Conservation (phyloP, 345 rosid species). For the Aurinia saxatilis region DNA sequence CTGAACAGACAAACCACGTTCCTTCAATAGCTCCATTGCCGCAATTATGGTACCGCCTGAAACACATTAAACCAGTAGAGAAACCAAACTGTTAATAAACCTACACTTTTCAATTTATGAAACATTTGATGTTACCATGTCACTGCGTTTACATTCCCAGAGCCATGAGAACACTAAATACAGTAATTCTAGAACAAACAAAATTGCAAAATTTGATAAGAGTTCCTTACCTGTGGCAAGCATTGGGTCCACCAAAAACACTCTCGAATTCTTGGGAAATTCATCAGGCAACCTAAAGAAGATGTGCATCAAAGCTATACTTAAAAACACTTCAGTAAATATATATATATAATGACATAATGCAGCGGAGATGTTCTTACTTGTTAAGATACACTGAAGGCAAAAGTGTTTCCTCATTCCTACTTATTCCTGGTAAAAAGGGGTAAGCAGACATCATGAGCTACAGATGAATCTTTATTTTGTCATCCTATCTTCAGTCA, state of each 20-base stretch:
- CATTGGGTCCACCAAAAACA: conserved; percentile 88
- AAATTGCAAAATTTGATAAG: background rate
- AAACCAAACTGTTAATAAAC: background rate
- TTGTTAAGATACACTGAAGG: conserved; percentile 82
- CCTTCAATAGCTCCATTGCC: conserved; percentile 59
- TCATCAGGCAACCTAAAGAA: conserved; percentile 67
- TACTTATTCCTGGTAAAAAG: conserved; percentile 44
- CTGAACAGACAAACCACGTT: conserved; percentile 58
- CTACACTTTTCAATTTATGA: background rate
- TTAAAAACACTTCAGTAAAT: background rate
- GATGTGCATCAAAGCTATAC: conserved; percentile 11
- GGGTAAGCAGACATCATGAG: conserved; percentile 14
- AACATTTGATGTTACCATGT: background rate
- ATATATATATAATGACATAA: background rate
- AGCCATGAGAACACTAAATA: background rate
- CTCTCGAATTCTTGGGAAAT: conserved; percentile 52
- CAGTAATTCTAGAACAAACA: background rate
- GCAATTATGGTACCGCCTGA: conserved; percentile 86
- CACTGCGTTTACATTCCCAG: background rate
- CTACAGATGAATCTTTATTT: background rate
- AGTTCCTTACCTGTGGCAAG: conserved; percentile 64
- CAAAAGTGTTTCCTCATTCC: conserved; percentile 82
- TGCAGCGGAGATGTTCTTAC: conserved; percentile 37
- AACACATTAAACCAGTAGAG: background rate
- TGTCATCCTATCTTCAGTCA: background rate